These are phyloP conservation scores for Erodium texanum DNA, from an alignment of 441 rosid species.

Conservation along the genomic window DNA sequence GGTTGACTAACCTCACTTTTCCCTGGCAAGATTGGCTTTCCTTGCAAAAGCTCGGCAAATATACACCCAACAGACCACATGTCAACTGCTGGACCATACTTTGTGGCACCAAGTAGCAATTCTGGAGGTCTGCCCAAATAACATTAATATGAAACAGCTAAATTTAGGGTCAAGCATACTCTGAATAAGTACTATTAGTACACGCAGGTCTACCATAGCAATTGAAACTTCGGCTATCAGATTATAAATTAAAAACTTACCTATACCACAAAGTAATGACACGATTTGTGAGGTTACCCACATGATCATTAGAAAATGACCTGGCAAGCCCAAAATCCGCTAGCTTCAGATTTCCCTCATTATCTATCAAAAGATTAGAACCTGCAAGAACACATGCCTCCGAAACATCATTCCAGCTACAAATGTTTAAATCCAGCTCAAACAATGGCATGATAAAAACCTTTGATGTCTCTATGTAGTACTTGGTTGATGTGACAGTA, in stretches of 20 bases:
- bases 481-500: slow-evolving; percentile 91
- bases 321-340: slow-evolving; percentile 99
- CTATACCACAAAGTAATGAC: slow-evolving; percentile 95
- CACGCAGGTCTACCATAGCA: background rate
- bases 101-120: slow-evolving; percentile 88
- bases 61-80: slow-evolving; percentile 99
- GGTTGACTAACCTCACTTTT: slow-evolving; percentile 59
- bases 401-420: background rate
- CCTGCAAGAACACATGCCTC: slow-evolving; percentile 21
- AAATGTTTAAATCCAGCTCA: slow-evolving; percentile 2
- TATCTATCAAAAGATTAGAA: slow-evolving; percentile 90
- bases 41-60: slow-evolving; percentile 84
- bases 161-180: too few species aligned
- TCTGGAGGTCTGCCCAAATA: slow-evolving; percentile 73
- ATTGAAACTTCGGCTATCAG: background rate
- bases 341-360: slow-evolving; percentile 86
- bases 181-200: background rate
- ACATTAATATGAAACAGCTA: too few species aligned
- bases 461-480: slow-evolving; percentile 94
- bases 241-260: slow-evolving; percentile 27
- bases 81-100: slow-evolving; percentile 97
- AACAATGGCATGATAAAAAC: slow-evolving; percentile 6
- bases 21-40: slow-evolving; percentile 87
- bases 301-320: slow-evolving; percentile 59
- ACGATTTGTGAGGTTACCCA: slow-evolving; percentile 74